Conservation (phyloP, 2,329 filamentous ascomycete species). For the Fusarium nisikadoi region DNA sequence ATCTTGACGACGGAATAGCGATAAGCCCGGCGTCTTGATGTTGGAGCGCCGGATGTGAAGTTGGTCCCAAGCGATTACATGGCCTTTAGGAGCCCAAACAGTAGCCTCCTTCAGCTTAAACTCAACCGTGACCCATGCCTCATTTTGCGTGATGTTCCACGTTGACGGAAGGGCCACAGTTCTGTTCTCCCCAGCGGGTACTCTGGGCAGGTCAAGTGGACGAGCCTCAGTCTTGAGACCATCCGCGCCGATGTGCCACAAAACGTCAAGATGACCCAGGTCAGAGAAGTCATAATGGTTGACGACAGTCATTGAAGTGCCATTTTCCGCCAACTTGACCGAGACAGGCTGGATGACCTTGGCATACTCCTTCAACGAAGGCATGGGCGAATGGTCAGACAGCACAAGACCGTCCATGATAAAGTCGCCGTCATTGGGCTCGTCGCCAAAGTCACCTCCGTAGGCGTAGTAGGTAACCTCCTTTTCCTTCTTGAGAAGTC, state of each 20-base stretch:
- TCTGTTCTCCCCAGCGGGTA: background rate
- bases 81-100: background rate
- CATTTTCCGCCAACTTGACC: background rate
- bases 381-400: conserved; percentile 22
- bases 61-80: conserved; percentile 24
- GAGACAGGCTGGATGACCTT: conserved; percentile 27
- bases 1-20: background rate
- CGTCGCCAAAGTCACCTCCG: conserved; percentile 70
- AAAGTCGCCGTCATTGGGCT: conserved; percentile 69
- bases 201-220: background rate
- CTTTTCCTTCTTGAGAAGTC: conserved; percentile 9
- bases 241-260: conserved; percentile 12
- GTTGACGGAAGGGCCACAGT: background rate
- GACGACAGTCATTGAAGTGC: background rate
- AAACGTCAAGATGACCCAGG: conserved; percentile 10
- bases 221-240: background rate
- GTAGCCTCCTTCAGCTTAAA: background rate
- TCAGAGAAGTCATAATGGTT: conserved; percentile 28
- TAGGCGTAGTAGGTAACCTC: conserved; percentile 53
- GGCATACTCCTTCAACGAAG: conserved; percentile 19
- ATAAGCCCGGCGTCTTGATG: fast-evolving
- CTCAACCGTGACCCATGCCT: conserved; percentile 11
- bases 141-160: fast-evolving
- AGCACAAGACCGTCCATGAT: conserved; percentile 63
- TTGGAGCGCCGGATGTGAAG: background rate